These are phyloP conservation scores for Flaveria brownii DNA, from an alignment of 129 eudicot species.

Conservation along the genomic window DNA sequence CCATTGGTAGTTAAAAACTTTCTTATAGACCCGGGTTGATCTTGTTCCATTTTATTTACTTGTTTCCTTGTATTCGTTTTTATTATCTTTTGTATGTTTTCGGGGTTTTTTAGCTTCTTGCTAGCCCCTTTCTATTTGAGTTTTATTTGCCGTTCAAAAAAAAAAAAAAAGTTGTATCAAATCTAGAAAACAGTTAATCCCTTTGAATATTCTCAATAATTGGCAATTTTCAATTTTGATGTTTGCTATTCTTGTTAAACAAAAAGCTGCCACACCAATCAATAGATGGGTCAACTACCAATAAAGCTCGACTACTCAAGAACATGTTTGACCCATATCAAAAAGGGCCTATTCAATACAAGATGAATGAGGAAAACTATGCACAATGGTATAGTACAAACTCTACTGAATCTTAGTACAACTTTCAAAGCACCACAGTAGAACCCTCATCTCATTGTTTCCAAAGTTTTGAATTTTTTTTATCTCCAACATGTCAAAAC, in stretches of 20 bases:
- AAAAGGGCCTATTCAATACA: constrained; percentile 27
- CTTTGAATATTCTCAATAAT: constrained; percentile 38
- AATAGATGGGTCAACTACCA: constrained; percentile 31
- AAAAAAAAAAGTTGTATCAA: constrained; percentile 33
- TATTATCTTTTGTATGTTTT: no score
- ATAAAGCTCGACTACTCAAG: constrained; percentile 31
- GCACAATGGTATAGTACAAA: constrained; percentile 18
- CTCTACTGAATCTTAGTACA: constrained; percentile 35
- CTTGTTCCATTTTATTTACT: no score
- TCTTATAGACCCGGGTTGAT: no score
- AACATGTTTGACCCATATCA: constrained; percentile 40
- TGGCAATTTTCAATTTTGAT: constrained; percentile 20
- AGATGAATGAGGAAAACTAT: constrained; percentile 22
- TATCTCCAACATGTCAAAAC: constrained; percentile 26
- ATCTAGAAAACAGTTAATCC: constrained; percentile 23
- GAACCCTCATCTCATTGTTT: constrained; percentile 23
- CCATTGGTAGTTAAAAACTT: no score
- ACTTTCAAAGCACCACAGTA: constrained; percentile 30
- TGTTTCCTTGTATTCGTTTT: no score
- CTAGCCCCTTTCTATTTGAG: no score
- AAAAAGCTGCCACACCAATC: constrained; percentile 25
- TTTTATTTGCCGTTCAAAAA: no score
- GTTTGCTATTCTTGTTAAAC: constrained; percentile 33
- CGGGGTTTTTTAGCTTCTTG: no score
- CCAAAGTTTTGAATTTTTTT: constrained; percentile 10